A percentile compares a stretch with the other conserved stretches of the same genome.
Conservation (phyloP, 306 rosid species). For the cucumber (Cucumis sativus) region DNA sequence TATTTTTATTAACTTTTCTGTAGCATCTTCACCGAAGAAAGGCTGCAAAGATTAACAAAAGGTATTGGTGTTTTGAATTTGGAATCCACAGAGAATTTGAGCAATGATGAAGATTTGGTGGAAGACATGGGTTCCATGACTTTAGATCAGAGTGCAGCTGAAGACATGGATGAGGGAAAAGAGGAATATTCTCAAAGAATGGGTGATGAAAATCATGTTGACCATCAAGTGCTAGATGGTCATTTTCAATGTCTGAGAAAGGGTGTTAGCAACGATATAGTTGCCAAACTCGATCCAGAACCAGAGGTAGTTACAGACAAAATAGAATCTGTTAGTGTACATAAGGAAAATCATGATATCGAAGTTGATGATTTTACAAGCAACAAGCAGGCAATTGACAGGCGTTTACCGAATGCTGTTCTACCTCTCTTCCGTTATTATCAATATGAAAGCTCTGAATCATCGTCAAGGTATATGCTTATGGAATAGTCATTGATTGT, state of each 20-base stretch:
- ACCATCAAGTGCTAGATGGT: slow-evolving; percentile 27
- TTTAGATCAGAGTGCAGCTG: slow-evolving; percentile 24
- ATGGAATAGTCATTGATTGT: slow-evolving; percentile 4
- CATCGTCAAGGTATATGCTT: slow-evolving; percentile 63
- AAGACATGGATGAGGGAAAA: slow-evolving; percentile 27
- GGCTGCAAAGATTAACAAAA: slow-evolving; percentile 74
- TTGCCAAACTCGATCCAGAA: slow-evolving; percentile 33
- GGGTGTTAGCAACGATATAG: slow-evolving; percentile 14
- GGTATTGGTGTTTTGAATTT: slow-evolving; percentile 50
- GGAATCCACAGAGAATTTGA: slow-evolving; percentile 28
- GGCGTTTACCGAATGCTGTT: slow-evolving; percentile 67
- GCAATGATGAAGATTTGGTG: slow-evolving; percentile 23
- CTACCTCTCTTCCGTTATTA: slow-evolving; percentile 67
- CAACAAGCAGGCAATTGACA: slow-evolving; percentile 57
- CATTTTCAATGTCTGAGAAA: slow-evolving; percentile 24
- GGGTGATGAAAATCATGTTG: slow-evolving; percentile 19
- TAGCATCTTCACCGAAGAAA: slow-evolving; percentile 93
- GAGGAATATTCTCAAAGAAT: slow-evolving; percentile 22
- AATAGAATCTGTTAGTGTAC: slow-evolving; percentile 28
- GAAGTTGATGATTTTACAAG: slow-evolving; percentile 38
- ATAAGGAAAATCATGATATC: slow-evolving; percentile 41
- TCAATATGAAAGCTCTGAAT: slow-evolving; percentile 98
- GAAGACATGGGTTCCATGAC: slow-evolving; percentile 26
- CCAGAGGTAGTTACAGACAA: slow-evolving; percentile 19
- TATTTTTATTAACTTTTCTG: slow-evolving; percentile 26